Conservation (phyloP, 1,139 yeast species). For the Pichia sp. region DNA sequence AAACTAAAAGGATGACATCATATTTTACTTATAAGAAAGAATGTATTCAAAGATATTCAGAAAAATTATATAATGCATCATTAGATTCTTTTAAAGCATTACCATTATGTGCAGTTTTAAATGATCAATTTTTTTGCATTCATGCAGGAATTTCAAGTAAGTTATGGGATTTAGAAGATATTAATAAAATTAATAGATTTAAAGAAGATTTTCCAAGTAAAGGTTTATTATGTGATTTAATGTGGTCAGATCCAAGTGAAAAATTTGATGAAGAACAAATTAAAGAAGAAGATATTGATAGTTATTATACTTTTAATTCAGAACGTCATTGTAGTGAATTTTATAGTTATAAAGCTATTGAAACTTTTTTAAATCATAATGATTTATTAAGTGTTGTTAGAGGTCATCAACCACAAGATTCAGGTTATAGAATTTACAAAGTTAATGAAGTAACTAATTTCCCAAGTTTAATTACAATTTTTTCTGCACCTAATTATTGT, state of each 20-base stretch:
- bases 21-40: conserved; percentile 95
- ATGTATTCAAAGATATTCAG: conserved; percentile 82
- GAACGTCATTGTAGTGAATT: conserved; percentile 93
- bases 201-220: conserved; percentile 76
- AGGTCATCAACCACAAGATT: conserved; percentile 93
- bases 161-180: conserved; percentile 63
- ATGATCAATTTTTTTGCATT: conserved; percentile 72
- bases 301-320: conserved; percentile 69
- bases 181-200: conserved; percentile 64
- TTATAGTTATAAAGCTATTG: conserved; percentile 90
- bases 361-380: conserved; percentile 65
- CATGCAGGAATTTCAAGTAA: conserved; percentile 92
- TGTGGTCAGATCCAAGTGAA: conserved; percentile 95
- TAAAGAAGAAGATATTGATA: conserved; percentile 47
- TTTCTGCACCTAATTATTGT: conserved; percentile 96
- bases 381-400: conserved; percentile 74
- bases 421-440: conserved; percentile 84
- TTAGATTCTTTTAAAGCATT: conserved; percentile 77
- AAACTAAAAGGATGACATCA: conserved; percentile 91
- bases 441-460: conserved; percentile 80
- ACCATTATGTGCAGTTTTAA: conserved; percentile 80
- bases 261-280: conserved; percentile 43
- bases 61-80: conserved; percentile 70
- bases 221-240: conserved; percentile 89
- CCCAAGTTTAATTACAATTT: conserved; percentile 86